These are phyloP conservation scores for Rutstroemia sp. DNA, from an alignment of 2,329 filamentous ascomycete species.

Conservation along the genomic window DNA sequence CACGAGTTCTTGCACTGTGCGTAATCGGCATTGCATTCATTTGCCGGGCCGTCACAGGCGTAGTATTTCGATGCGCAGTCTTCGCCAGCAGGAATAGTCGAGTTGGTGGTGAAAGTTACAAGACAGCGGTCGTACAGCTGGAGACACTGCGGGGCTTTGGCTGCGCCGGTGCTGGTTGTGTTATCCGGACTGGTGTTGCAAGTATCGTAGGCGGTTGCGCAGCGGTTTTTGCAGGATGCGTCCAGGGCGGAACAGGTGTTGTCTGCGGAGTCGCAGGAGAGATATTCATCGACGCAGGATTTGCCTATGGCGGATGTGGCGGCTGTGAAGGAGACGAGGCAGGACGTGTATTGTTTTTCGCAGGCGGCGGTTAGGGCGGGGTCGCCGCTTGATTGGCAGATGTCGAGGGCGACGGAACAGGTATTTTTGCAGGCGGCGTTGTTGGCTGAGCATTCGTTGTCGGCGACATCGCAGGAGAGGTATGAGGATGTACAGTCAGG, in stretches of 20 bases:
- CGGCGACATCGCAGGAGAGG: background rate
- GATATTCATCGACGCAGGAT: background rate
- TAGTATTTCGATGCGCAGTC: constrained; percentile 6
- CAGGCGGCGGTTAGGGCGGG: background rate
- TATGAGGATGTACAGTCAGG: background rate
- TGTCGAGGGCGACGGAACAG: constrained; percentile 10
- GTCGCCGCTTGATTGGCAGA: constrained; percentile 10
- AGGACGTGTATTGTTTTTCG: constrained; percentile 8
- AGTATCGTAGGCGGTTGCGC: constrained; percentile 12
- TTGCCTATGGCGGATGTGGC: constrained; percentile 7
- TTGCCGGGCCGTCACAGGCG: background rate
- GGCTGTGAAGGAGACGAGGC: constrained; percentile 3
- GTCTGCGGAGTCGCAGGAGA: background rate
- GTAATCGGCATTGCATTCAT: background rate
- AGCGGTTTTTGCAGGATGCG: constrained; percentile 11
- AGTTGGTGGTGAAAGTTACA: constrained; percentile 11
- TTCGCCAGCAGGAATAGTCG: background rate
- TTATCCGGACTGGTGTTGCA: constrained; percentile 6
- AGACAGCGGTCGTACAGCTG: constrained; percentile 12
- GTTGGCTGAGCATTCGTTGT: constrained; percentile 7
- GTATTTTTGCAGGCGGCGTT: constrained; percentile 12
- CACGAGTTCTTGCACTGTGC: constrained; percentile 1
- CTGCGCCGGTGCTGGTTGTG: background rate
- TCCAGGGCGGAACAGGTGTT: background rate
- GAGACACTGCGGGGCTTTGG: constrained; percentile 5